Evolutionary conservation across 495 filamentous ascomycete species (phyloP).

Genomic region (Aspergillus cavernicola): DNA sequence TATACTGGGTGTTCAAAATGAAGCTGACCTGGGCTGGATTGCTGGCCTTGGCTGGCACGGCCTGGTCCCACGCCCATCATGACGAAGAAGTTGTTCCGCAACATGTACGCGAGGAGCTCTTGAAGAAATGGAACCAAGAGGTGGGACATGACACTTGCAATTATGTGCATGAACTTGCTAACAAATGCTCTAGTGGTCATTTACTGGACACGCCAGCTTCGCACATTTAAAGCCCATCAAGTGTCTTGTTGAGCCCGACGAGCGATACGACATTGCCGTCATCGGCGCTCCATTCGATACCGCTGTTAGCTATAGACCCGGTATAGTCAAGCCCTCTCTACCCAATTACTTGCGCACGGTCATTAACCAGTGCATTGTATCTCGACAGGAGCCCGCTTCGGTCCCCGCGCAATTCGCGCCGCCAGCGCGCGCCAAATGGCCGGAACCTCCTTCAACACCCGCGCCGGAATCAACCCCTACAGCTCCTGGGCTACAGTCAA

Average conservation of each 20-base stretch:
- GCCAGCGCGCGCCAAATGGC: constrained; percentile 70
- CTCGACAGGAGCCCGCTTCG: constrained; percentile 65
- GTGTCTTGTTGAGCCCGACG: constrained; percentile 65
- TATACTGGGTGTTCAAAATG: no score
- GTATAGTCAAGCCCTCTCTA: constrained; percentile 31
- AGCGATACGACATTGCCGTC: constrained; percentile 72
- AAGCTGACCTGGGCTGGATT: constrained; percentile 24
- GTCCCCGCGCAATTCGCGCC: constrained; percentile 75
- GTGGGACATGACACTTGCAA: constrained; percentile 21
- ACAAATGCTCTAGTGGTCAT: constrained; percentile 56
- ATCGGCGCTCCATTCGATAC: constrained; percentile 85
- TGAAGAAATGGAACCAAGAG: constrained; percentile 53
- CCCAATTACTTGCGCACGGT: constrained; percentile 1
- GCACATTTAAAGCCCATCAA: constrained; percentile 72
- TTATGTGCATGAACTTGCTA: constrained; percentile 4
- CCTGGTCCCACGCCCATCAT: constrained; percentile 36
- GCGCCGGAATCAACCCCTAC: constrained; percentile 75
- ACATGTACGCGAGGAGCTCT: constrained; percentile 41
- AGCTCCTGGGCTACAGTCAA: constrained; percentile 66
- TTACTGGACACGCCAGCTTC: constrained; percentile 75
- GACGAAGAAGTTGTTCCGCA: constrained; percentile 39
- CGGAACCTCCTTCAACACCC: constrained; percentile 73
- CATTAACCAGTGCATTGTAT: constrained; percentile 31
- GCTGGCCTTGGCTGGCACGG: constrained; percentile 35
- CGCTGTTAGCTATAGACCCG: constrained; percentile 73